phyloP scores from a whole-genome alignment of 371 early-diverging fungal genomes.

The Batkoa obscura region DNA sequence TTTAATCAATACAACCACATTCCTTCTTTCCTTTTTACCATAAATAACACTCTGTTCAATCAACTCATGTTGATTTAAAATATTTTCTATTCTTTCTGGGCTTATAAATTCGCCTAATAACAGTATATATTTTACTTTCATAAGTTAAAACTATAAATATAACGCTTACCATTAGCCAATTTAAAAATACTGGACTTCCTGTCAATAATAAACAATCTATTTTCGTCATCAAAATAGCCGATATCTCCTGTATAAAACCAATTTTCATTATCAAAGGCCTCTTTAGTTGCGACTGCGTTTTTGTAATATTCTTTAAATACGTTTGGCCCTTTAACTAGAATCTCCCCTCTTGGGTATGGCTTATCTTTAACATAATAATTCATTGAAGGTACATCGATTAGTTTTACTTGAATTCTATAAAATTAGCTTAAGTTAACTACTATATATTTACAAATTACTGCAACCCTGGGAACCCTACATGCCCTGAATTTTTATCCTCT shows the following conservation, averaged over 20 bases:
- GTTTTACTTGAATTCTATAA: slow-evolving; percentile 43
- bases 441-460: neutral
- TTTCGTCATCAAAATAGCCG: slow-evolving; percentile 38
- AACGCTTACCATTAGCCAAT: no score
- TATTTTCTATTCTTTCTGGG: slow-evolving; percentile 65
- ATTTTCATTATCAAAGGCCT: slow-evolving; percentile 61
- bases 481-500: neutral
- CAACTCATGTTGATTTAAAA: no score
- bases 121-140: slow-evolving; percentile 94
- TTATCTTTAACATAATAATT: slow-evolving; percentile 54
- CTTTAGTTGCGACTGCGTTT: slow-evolving; percentile 59
- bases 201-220: slow-evolving; percentile 83
- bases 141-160: no score
- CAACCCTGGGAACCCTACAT: neutral
- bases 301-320: slow-evolving; percentile 72
- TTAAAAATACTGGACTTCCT: slow-evolving; percentile 98
- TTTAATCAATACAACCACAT: no score
- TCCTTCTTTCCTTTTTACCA: no score
- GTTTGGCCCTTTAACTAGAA: slow-evolving; percentile 68
- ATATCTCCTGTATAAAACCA: slow-evolving; percentile 91
- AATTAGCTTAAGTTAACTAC: slow-evolving; percentile 9
- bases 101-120: slow-evolving; percentile 93
- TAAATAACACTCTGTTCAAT: no score
- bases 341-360: slow-evolving; percentile 75
- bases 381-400: slow-evolving; percentile 83